Conservation (phyloP, 75 land plant species). For the Ceratopteris richardii region DNA sequence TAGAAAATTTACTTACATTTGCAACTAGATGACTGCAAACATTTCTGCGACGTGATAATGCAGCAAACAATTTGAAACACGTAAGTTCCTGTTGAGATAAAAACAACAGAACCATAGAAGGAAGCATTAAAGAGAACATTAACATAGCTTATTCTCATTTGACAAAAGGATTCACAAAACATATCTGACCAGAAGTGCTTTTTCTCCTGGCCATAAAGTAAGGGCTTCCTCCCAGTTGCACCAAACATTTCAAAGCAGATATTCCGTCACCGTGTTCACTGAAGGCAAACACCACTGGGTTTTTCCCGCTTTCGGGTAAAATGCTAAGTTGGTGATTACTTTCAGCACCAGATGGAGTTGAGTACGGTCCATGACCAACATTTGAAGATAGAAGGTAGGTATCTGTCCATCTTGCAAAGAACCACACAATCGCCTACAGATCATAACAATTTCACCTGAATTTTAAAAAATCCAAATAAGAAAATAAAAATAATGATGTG, state of each 20-base stretch:
- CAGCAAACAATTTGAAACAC: conserved; percentile 63
- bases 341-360: conserved; percentile 31
- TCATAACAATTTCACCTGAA: no score
- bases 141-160: no score
- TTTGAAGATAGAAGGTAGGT: conserved; percentile 80
- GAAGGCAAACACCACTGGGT: conserved; percentile 44
- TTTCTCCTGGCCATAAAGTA: conserved; percentile 78
- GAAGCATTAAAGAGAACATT: no score
- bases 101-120: no score
- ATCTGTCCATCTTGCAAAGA: conserved; percentile 84
- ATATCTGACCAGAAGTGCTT: conserved; percentile 76
- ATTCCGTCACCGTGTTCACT: conserved; percentile 71
- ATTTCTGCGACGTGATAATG: conserved; percentile 62
- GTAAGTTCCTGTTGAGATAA: conserved; percentile 51
- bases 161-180: no score
- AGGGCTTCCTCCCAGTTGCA: conserved; percentile 56
- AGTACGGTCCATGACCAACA: conserved; percentile 29
- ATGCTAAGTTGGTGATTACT: conserved; percentile 16
- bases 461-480: no score
- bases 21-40: conserved; percentile 59
- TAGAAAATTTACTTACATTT: background rate
- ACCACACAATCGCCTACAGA: conserved; percentile 96
- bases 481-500: no score
- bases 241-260: conserved; percentile 51
- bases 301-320: conserved; percentile 12